Base-by-base conservation (phyloP, 2,329 filamentous ascomycete species). In the Trichoderma sp. region DNA sequence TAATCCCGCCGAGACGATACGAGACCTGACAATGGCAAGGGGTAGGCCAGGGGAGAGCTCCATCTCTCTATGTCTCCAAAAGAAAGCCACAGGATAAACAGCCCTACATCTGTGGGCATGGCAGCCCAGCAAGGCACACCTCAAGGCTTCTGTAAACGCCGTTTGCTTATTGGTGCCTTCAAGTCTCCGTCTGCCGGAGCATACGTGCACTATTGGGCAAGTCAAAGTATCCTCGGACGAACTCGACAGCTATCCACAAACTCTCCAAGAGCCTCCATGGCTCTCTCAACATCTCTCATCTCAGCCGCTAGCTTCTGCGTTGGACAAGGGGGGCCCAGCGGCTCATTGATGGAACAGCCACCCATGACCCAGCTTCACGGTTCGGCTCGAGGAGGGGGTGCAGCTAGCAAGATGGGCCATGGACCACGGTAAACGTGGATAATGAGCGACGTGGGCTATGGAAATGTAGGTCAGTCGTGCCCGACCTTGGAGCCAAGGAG, bases 371-470 rank as follows among this genome's bases (percentile, higher is more conserved):
- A 28, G 45, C 9, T 26, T 10, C 12, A 39, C 34, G 15, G 54
- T 45, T 44, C 17, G 12, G 24, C 47, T 41, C 41, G 34, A 45
- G 34, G 28, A 41, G 57, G 57, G 57, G 15, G 57, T 60, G 57
- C 17, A 34, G 50, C 51, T n/a, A 51, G 26, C 34, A 41, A 50
- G 45, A 39, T 30, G 15, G 45, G n/a, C 7, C 26, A 26, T n/a
- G 15, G 12, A 19, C 17, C 34, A 52, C 14, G 54, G 21, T n/a
- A 24, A 44, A n/a, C 39, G 19, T 56, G 17, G 50, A 52, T 5
- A 10, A 30, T 56, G 21, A 39, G 14, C n/a, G n/a, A 24, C 30
- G 15, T 34, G 19, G 15, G n/a, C 21, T 30, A 39, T 60, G 28
- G 57, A 34, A 21, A 39, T 39, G 14, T 14, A 14, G 12, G 34